Evolutionary conservation across 306 rosid species (phyloP), one percentile per base, ranked within the genome.

Genomic region (Citrullus colocynthis): DNA sequence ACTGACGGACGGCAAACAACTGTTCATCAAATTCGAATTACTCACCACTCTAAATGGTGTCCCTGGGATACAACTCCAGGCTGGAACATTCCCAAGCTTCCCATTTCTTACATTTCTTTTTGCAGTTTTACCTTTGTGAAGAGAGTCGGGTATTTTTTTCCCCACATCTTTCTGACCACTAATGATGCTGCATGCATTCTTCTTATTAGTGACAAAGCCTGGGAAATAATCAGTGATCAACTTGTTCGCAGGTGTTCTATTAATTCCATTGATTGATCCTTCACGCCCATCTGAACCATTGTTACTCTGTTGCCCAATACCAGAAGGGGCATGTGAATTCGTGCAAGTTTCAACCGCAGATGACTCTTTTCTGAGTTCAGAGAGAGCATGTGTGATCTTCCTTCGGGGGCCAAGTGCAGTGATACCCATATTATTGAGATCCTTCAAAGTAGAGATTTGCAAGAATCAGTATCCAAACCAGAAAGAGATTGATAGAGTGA

Each of bases 331-430:
- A 64, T 28, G 71, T 41, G 75, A 57, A 48, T 76, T 81, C 71
- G 54, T 81, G 5, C 67, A 76, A 51, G 76, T 85, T 61, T 84
- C 90, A 28, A 65, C 76, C 44, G 83, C 74, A 75, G 65, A 20
- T 78, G 44, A 49, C 66, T 83, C 92, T 76, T 84, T 87, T 88
- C 95, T 82, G 80, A 88, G 93, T 77, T 88, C 92, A 73, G 81
- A 78, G 52, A 94, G 78, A 18, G 92, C 91, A 79, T 80, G 95
- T 30, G 80, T 82, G 80, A 94, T 90, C 89, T 92, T 92, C 88
- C 91, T 94, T 64, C 97, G 88, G 18, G 98, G 97, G 66, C 98
- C 98, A 80, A 94, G 91, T 65, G 95, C 91, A 66, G 88, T 79
- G 70, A 94, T 82, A 56, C 98, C 97, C 79, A 94, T 89, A 81